Conservation (phyloP, 225 moss, liverwort and hornwort genomes). For the Anthoceros angustus region DNA sequence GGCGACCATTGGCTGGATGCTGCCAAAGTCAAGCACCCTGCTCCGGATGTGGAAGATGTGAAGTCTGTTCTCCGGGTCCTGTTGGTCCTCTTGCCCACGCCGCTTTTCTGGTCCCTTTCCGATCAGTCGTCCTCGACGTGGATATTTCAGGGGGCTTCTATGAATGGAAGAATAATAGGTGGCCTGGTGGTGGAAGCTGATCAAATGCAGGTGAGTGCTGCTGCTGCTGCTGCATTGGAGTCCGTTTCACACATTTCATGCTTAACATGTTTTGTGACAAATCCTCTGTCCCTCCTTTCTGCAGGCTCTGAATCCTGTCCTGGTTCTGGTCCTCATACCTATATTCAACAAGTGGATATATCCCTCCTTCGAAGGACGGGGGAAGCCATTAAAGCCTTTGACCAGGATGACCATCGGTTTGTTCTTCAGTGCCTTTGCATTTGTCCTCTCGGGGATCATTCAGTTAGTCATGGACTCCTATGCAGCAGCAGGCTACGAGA, state of each 20-base stretch:
- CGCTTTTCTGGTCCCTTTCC: constrained; percentile 74
- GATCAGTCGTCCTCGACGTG: constrained; percentile 95
- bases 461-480: constrained; percentile 44
- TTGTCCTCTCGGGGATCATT: constrained; percentile 55
- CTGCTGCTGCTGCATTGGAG: background rate
- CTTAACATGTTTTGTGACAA: background rate
- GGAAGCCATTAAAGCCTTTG: constrained; percentile 45
- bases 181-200: constrained; percentile 55
- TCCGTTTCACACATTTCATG: background rate
- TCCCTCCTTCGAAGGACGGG: constrained; percentile 55
- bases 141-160: constrained; percentile 65
- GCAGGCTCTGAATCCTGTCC: constrained; percentile 76
- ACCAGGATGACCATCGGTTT: constrained; percentile 74
- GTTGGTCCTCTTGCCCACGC: constrained; percentile 57
- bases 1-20: constrained; percentile 55
- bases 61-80: constrained; percentile 66
- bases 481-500: constrained; percentile 13
- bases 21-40: constrained; percentile 52
- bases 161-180: constrained; percentile 45
- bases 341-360: constrained; percentile 68
- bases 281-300: background rate
- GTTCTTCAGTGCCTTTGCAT: constrained; percentile 44
- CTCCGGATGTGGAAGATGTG: constrained; percentile 57
- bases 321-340: constrained; percentile 75
- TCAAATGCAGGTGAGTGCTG: constrained; percentile 69